Evolutionary conservation across 208 protist genomes (phyloP).

Genomic region (Sergeia podlipaevii): DNA sequence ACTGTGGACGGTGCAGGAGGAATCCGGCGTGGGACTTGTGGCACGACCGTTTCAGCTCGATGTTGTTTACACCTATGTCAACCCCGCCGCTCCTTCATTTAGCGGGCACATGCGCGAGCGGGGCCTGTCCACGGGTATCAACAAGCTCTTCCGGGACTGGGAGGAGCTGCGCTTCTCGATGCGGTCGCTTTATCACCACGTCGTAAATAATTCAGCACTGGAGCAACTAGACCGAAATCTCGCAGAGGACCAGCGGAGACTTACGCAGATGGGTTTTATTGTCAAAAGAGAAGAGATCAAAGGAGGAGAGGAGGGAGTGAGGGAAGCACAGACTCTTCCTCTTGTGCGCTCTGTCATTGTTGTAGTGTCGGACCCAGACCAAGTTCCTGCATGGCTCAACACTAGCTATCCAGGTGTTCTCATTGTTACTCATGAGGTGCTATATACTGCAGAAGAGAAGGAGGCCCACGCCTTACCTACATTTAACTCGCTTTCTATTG

Average conservation of each 20-base stretch:
- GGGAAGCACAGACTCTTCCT: too few relatives aligned
- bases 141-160: conserved; percentile 24
- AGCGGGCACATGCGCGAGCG: conserved; percentile 17
- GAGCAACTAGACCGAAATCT: too few relatives aligned
- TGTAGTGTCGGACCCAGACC: conserved; percentile 6
- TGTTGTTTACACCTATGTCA: not conserved
- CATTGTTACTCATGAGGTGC: conserved; percentile 2
- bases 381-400: conserved; percentile 12
- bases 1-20: conserved; percentile 33
- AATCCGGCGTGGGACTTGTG: too few relatives aligned
- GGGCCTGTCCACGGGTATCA: too few relatives aligned
- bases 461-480: conserved; percentile 19
- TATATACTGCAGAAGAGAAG: conserved; percentile 1
- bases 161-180: conserved; percentile 56
- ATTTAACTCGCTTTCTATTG: conserved; percentile 37
- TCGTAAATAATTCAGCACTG: too few relatives aligned
- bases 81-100: conserved; percentile 4
- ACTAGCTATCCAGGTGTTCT: not conserved
- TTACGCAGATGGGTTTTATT: too few relatives aligned
- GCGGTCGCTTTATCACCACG: conserved; percentile 25
- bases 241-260: too few relatives aligned
- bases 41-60: conserved; percentile 22
- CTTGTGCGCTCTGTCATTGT: conserved; percentile 8
- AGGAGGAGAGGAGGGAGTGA: too few relatives aligned
- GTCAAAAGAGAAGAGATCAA: too few relatives aligned